Conservation (phyloP, 2,329 filamentous ascomycete genomes). For the Chrysoporthe puriensis region DNA sequence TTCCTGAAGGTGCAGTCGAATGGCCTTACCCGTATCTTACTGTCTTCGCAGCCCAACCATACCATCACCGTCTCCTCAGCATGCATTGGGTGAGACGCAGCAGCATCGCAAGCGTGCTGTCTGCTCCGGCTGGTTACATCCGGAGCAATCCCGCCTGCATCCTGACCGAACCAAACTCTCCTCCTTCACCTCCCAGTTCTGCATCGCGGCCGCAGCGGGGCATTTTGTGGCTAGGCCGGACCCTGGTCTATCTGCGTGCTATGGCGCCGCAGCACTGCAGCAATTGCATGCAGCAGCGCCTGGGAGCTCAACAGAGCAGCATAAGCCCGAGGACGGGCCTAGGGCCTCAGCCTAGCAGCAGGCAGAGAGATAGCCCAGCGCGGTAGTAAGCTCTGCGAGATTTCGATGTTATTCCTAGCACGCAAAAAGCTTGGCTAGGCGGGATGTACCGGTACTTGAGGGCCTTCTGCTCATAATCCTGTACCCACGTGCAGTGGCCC, state of each 20-base stretch:
- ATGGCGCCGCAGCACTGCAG: not conserved
- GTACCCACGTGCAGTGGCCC: not conserved
- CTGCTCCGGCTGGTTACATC: constrained; percentile 11
- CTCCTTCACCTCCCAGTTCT: not conserved
- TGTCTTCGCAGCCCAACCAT: not conserved
- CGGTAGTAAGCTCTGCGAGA: not conserved
- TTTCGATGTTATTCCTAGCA: not conserved
- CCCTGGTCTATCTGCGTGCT: not conserved
- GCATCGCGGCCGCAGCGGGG: not conserved
- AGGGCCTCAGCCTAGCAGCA: not conserved
- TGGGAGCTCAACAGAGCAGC: not conserved
- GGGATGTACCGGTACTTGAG: not conserved
- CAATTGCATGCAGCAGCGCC: not conserved
- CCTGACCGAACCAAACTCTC: not conserved
- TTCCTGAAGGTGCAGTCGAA: too few relatives aligned
- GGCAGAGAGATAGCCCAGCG: not conserved
- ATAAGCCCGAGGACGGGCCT: not conserved
- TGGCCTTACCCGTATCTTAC: not conserved
- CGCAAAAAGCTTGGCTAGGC: not conserved
- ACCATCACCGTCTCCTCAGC: not conserved
- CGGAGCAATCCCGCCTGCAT: not conserved
- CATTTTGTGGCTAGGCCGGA: not conserved
- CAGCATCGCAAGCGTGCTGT: not conserved
- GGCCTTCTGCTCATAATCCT: not conserved
- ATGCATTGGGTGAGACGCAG: not conserved